Evolutionary conservation across 202 grass and related monocot genomes (phyloP), one percentile per base, ranked within the genome.

Genomic region (Setaria italica): DNA sequence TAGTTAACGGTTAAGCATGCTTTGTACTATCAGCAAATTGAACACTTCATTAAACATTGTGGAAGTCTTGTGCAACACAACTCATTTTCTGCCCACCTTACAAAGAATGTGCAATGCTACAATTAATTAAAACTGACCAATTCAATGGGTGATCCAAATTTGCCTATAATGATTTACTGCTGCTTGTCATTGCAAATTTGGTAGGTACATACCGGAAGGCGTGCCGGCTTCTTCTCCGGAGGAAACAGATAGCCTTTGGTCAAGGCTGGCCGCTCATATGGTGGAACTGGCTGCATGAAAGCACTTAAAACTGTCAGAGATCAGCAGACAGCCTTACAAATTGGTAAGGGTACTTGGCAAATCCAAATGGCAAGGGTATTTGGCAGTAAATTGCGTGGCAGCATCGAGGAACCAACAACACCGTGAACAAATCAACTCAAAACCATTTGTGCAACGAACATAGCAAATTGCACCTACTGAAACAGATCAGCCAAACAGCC

Each of bases 221-320:
- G 93, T 20, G 93, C 95, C 4, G 93, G 95, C 66, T 98, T 98
- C 84, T 95, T 98, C 19, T 98, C 93, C 6, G 82, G 91, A 63
- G 95, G 93, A 80, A 98, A 98, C 13, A 98, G 82, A 77, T 98
- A 98, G 42, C 89, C 95, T 88, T 98, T 98, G 49, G 93, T 98
- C 83, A 98, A 87, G 58, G 95, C 91, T 15, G 95, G 95, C 66
- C 95, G 88, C 82, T 98, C 95, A 48, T 98, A 98, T 59, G 95
- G 95, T 77, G 95, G 85, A 88, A 90, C 66, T 39, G 88, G 89
- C 95, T 98, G 86, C 70, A 89, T 64, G 8, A 21, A 41, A 82
- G 68, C 69, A 42, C 33, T 19, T 8, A 70, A 48, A 48, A 67
- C 33, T 15, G 65, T 74, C 42, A 70, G 53, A 86, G 64, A 88